Evolutionary conservation across 257 asterid genomes (phyloP).

Genomic region (Eucommia ulmoides): DNA sequence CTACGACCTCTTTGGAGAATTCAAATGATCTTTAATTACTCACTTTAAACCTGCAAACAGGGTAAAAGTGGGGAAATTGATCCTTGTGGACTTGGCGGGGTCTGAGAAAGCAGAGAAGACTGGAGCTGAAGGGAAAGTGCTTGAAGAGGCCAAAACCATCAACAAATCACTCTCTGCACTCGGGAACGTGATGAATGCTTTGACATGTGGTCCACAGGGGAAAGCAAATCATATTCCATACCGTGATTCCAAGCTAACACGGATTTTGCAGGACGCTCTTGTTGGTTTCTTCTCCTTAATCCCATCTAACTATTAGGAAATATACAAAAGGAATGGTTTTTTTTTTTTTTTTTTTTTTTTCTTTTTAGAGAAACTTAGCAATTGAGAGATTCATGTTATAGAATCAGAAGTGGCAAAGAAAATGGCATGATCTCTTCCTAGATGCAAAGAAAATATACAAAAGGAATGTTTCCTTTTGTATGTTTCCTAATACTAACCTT

Average conservation of each 20-base stretch:
- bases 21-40: conserved; percentile 7
- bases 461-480: too few species aligned
- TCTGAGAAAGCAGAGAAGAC: conserved; percentile 88
- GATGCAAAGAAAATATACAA: too few species aligned
- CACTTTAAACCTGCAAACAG: conserved; percentile 22
- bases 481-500: too few species aligned
- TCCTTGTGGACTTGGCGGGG: conserved; percentile 88
- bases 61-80: conserved; percentile 42
- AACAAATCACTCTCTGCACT: conserved; percentile 79
- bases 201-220: conserved; percentile 41
- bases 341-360: too few species aligned
- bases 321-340: conserved; percentile 13
- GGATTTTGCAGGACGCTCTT: conserved; percentile 71
- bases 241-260: conserved; percentile 82
- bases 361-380: too few species aligned
- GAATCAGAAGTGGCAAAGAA: too few species aligned
- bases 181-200: conserved; percentile 80
- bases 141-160: conserved; percentile 87
- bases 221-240: conserved; percentile 63
- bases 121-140: conserved; percentile 84
- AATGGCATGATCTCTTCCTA: too few species aligned
- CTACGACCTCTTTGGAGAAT: conserved; percentile 2
- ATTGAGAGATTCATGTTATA: too few species aligned
- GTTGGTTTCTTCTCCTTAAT: conserved; percentile 32
- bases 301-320: conserved; percentile 7